Evolutionary conservation across 208 protist species (phyloP), one percentile per base, ranked within the genome.

Genomic region (Trypanosoma cruzi): DNA sequence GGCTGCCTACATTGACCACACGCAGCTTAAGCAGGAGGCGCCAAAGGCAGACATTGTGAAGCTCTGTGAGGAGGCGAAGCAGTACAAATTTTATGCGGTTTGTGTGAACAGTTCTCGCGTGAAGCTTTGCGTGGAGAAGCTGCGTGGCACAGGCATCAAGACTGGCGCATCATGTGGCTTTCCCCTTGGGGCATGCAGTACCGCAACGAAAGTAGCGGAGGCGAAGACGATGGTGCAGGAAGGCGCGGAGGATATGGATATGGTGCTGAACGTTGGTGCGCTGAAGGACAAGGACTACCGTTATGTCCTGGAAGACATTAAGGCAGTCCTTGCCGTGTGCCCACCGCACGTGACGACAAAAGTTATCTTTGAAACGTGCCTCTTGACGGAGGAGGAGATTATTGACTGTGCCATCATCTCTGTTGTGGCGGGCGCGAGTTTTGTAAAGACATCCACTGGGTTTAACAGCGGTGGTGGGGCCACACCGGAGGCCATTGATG

Each of bases 381-480:
- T 97, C 13, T 73, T 98, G 18, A 84, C 78, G 2, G 70, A 86
- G 24, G 87, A 97, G 49, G 79, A 97, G 65, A 97, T 98, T 68
- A 90, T 98, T 53, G 97, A 98, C 69, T 80, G 70, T 20, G 93
- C 68, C 50, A 88, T 98, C 26, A 62, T 98, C 18, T 84, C 73
- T 28, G 85, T 91, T 8, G 79, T 93, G 3, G 95, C 93, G 10
- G 90, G 87, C 14, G 96, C 94, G 5, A 65, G 71, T n/a, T 99
- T 90, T 64, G 95, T 99, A 56, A 99, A 99, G 82, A 99, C 97
- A 0, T 98, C 93, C 6, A 99, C 96, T 20, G 97, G 97, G 14
- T 98, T 98, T 74, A 88, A 84, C 71, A 92, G 18, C 5, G 84
- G 24, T 16, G 84, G 77, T 53, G 97, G 95, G 16, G 90, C 96